phyloP scores from a whole-genome alignment of 306 rosid species.

The Neltuma alba region DNA sequence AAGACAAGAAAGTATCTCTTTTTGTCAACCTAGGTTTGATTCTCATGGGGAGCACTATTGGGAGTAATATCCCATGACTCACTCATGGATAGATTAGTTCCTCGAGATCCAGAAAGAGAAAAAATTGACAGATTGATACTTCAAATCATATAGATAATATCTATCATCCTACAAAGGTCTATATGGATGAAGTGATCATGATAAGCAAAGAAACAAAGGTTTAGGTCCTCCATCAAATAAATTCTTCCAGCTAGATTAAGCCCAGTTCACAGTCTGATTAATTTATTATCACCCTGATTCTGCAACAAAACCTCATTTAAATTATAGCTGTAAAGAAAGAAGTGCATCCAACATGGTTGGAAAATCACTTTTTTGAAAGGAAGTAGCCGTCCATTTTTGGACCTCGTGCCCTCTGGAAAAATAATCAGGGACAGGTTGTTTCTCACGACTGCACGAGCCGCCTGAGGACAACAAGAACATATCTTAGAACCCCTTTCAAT shows the following conservation, averaged over 20 bases:
- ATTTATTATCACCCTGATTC: neutral
- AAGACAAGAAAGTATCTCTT: neutral
- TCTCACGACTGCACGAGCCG: slow-evolving; percentile 47
- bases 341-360: slow-evolving; percentile 5
- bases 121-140: neutral
- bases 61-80: neutral
- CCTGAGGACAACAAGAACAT: slow-evolving; percentile 39
- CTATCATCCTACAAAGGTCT: neutral
- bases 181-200: neutral
- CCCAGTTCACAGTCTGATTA: neutral
- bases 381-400: slow-evolving; percentile 56
- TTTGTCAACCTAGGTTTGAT: neutral
- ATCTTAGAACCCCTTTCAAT: slow-evolving; percentile 10
- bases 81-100: neutral
- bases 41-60: neutral
- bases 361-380: slow-evolving; percentile 63
- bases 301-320: neutral
- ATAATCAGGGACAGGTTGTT: slow-evolving; percentile 58
- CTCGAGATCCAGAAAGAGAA: neutral
- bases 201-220: neutral
- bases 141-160: neutral
- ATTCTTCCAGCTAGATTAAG: neutral
- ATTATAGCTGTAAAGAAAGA: slow-evolving; percentile 1
- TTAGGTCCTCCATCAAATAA: neutral
- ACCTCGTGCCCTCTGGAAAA: slow-evolving; percentile 69